Evolutionary conservation across 371 early-diverging fungal genomes (phyloP), one percentile per base, ranked within the genome.

Genomic region (Syncephalastrum sp.): DNA sequence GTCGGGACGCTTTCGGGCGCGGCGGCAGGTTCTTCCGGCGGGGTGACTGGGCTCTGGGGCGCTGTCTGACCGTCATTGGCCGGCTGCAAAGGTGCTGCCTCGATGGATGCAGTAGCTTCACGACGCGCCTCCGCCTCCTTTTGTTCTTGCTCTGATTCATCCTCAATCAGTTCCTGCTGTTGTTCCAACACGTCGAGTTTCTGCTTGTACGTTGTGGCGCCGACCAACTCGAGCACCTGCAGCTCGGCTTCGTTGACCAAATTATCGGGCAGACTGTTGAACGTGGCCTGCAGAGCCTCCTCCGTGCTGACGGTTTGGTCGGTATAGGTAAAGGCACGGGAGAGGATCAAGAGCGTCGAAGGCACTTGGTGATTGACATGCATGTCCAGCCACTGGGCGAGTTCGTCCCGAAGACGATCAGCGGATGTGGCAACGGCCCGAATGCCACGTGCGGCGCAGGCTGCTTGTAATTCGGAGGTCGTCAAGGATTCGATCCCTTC

Each of bases 371-470:
- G 91, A 17, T 85, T 83, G 44, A 96, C 59, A 65, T 96, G 93
- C 56, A 98, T 83, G 49, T 96, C 96, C 38, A 94, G 79, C 98
- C 98, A 98, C 69, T 97, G 96, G 24, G 77, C 69, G 54, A 98
- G 73, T 57, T 95, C 96, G 46, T 82, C 81, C 38, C 94, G 79
- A 71, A 98, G 78, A 25, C 94, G 83, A 5, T 85, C 92, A 0
- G 93, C 93, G 1, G 91, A 89, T 5, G 89, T 91, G 12, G 94
- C 95, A n/a, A 90, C 68, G 12, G 88, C 84, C 41, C 89, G 86
- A 56, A 98, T 93, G 44, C 98, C 98, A 59, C 98, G 93, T 19
- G 92, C 83, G 50, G 82, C 82, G 68, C 96, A 95, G 7, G 94
- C 93, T 24, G 83, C 79, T 65, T 91, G 91, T n/a, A 98, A 75